Conservation (phyloP, 2,329 filamentous ascomycete genomes). For the Xylaria sp. region DNA sequence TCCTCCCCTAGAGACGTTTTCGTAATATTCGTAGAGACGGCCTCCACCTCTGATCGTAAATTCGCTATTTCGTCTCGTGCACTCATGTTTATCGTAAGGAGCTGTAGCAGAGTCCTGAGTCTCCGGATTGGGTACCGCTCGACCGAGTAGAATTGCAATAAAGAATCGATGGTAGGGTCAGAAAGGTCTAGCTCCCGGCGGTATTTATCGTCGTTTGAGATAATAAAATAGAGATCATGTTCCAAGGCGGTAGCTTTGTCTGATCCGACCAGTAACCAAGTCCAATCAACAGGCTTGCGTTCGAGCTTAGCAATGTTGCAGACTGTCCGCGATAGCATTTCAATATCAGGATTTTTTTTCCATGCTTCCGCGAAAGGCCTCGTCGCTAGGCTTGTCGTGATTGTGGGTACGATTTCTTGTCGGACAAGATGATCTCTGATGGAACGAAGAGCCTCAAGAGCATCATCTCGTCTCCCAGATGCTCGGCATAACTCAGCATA, state of each 20-base stretch:
- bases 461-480: slow-evolving; percentile 57
- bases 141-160: slow-evolving; percentile 53
- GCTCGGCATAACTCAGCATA: slow-evolving; percentile 64
- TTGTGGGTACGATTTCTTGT: slow-evolving; percentile 56
- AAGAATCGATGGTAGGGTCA: slow-evolving; percentile 48
- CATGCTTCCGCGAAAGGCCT: slow-evolving; percentile 58
- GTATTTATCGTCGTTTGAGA: slow-evolving; percentile 40
- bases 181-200: slow-evolving; percentile 44
- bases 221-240: slow-evolving; percentile 58
- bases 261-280: slow-evolving; percentile 51
- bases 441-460: slow-evolving; percentile 59
- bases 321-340: slow-evolving; percentile 60
- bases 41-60: slow-evolving; percentile 45
- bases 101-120: slow-evolving; percentile 53
- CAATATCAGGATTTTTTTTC: slow-evolving; percentile 51
- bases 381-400: slow-evolving; percentile 53
- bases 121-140: slow-evolving; percentile 56
- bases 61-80: slow-evolving; percentile 43
- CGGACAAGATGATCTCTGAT: slow-evolving; percentile 66
- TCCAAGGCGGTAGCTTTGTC: slow-evolving; percentile 63
- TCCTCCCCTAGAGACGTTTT: slow-evolving; percentile 49
- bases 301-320: slow-evolving; percentile 63
- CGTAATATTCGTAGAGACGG: slow-evolving; percentile 41
- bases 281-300: slow-evolving; percentile 59
- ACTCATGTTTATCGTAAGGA: slow-evolving; percentile 54